Evolutionary conservation across 176 grass and related monocot species (phyloP), one percentile per base, ranked within the genome.

Genomic region (Raddia guianensis): DNA sequence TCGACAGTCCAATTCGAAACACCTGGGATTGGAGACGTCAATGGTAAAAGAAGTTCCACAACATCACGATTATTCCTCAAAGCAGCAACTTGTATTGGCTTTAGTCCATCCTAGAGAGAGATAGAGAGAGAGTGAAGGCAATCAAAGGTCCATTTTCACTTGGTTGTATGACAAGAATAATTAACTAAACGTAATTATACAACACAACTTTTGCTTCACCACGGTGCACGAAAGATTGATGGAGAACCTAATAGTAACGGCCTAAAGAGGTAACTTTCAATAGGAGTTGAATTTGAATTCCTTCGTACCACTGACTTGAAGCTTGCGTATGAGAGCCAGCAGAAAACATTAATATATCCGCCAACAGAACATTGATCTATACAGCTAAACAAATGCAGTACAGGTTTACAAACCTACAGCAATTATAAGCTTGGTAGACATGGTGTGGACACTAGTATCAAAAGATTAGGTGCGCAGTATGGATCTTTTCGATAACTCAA

Each of bases 61-160:
- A 81, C 88, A 77, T 91, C 88, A 61, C 82, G 86, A 19, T 90
- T 95, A 65, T 88, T 87, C 61, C 88, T 85, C 68, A 92, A 78
- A 82, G 96, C 90, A 79, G 92, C 96, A 85, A 95, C 72, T 59
- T 98, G 82, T 82, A 98, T 86, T 40, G 96, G 92, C 63, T 98
- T 98, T 48, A 95, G 56, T 78, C 86, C 92, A 63, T 98, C 96
- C 96, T 98, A 79, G 12, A 57, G 34, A 37, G 65, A 84, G 65
- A n/a, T n/a, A n/a, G 52, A 8, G 65, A 84, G 65, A 70, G 3
- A 69, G 40, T 63, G 42, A 63, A 51, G 11, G 16, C 42, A 66
- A 18, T 82, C 18, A 74, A 55, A 60, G 5, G 0, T 67, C 60
- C 18, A 16, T 12, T 55, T 55, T 71, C 57, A 70, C 20, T 81